Percentiles rank a stretch among this genome's conserved stretches.
phyloP scores from a whole-genome alignment of 768 basidiomycete species.

The Gautieria morchelliformis region DNA sequence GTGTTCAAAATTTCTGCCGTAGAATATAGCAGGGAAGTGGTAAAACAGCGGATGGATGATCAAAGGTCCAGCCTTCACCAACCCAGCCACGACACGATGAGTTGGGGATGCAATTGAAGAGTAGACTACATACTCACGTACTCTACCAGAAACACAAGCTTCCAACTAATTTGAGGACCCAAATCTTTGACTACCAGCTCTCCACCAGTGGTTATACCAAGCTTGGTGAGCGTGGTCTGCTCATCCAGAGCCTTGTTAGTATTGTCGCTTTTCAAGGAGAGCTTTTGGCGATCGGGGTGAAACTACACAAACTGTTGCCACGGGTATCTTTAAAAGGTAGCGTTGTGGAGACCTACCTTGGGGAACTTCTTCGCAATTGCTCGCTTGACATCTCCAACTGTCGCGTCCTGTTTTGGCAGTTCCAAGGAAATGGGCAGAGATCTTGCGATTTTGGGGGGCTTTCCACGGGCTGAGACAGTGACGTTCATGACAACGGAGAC shows the following conservation, averaged over 20 bases:
- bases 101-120: not conserved
- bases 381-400: conserved; percentile 60
- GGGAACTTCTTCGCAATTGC: conserved; percentile 49
- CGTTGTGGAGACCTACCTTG: conserved; percentile 19
- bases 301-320: conserved; percentile 42
- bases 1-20: conserved; percentile 60
- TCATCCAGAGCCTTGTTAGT: conserved; percentile 46
- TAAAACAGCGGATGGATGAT: conserved; percentile 84
- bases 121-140: conserved; percentile 52
- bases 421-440: conserved; percentile 44
- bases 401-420: conserved; percentile 37
- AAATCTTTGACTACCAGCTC: conserved; percentile 80
- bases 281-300: conserved; percentile 59
- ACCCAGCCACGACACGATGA: not conserved
- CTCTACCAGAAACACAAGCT: conserved; percentile 85
- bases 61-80: conserved; percentile 51
- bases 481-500: conserved; percentile 25
- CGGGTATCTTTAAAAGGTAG: conserved; percentile 20
- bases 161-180: conserved; percentile 84
- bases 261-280: conserved; percentile 53
- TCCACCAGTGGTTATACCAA: conserved; percentile 49
- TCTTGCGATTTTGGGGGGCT: conserved; percentile 36
- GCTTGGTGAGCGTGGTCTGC: conserved; percentile 45
- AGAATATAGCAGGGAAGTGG: conserved; percentile 58
- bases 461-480: conserved; percentile 39